Base-by-base conservation (phyloP, 2,329 filamentous ascomycete species). In the Beauveria bassiana region DNA sequence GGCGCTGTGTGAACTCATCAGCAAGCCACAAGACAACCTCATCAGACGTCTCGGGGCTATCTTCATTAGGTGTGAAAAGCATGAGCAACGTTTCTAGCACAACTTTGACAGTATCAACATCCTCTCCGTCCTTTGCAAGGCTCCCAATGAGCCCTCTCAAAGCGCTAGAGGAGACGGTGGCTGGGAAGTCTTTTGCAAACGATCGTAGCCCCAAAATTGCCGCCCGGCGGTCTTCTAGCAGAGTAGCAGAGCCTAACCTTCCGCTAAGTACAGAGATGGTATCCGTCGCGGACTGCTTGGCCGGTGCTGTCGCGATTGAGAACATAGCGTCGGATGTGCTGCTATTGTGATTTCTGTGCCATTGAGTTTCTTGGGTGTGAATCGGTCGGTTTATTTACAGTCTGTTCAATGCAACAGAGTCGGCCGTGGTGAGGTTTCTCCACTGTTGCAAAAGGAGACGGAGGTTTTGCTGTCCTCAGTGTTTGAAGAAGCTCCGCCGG, bases 21-120 rank as follows among this genome's bases (percentile, higher is more conserved):
- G 95, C 95, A 63, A 99, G 81, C 92, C 95, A 99, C 31, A 98
- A 79, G 20, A 89, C 89, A 68, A 99, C 96, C 75, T 99, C 95
- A 66, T 98, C 93, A 16, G 93, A 96, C 59, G 93, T 91, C 81
- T 98, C 93, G 38, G 91, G 84, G 80, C 91, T 96, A 71, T 80
- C 78, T 67, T 83, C 79, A 67, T 87, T 87, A 46, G 86, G 85
- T 65, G 76, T 86, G 73, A 98, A 98, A 46, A 99, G 86, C 87
- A 96, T 93, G 72, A 98, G 80, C 69, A 99, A 79, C 50, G 96
- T 99, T 82, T 99, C 95, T 66, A 99, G 81, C 64, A 96, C 90
- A 62, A 96, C 86, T 76, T 97, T 96, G 72, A 96, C 89, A 5
- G 96, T 99, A 74, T 99, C 95, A 62, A 96, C 89, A 81, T 99